Evolutionary conservation across 768 basidiomycete species (phyloP).

Genomic region (Lentinula sp.): DNA sequence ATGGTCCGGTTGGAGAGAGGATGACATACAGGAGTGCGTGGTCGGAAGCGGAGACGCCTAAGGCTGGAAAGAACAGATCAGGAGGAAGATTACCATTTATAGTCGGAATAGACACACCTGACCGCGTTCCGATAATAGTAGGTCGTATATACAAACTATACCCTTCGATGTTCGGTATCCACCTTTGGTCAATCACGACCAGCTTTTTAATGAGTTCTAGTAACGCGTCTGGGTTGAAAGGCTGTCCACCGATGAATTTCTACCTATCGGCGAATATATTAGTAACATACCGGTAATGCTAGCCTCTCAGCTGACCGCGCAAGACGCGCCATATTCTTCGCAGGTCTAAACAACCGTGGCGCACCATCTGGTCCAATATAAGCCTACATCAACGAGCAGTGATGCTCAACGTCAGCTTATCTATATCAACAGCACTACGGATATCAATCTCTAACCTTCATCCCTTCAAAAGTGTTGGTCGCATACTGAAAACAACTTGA

Average conservation of each 20-base stretch:
- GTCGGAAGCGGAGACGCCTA: slow-evolving; percentile 66
- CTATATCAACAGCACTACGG: neutral
- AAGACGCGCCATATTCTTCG: slow-evolving; percentile 82
- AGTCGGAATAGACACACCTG: slow-evolving; percentile 14
- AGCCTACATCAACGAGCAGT: slow-evolving; percentile 33
- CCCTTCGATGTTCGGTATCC: slow-evolving; percentile 74
- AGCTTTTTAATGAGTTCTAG: slow-evolving; percentile 71
- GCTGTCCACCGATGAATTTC: slow-evolving; percentile 25
- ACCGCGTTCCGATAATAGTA: slow-evolving; percentile 57
- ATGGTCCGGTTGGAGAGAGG: slow-evolving; percentile 65
- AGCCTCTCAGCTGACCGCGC: slow-evolving; percentile 61
- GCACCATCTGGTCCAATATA: slow-evolving; percentile 66
- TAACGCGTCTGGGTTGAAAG: slow-evolving; percentile 66
- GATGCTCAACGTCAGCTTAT: neutral
- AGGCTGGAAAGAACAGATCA: slow-evolving; percentile 18
- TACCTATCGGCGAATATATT: neutral
- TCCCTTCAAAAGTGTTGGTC: slow-evolving; percentile 81
- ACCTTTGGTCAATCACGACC: slow-evolving; percentile 62
- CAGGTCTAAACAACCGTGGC: slow-evolving; percentile 74
- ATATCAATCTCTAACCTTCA: slow-evolving; percentile 41
- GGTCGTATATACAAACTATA: slow-evolving; percentile 87
- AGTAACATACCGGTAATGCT: slow-evolving; percentile 38
- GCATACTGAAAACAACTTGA: slow-evolving; percentile 82
- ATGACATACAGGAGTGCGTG: slow-evolving; percentile 73
- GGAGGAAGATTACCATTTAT: neutral